Evolutionary conservation across 116 monocot genomes (phyloP).

Genomic region (Posidonia oceanica): DNA sequence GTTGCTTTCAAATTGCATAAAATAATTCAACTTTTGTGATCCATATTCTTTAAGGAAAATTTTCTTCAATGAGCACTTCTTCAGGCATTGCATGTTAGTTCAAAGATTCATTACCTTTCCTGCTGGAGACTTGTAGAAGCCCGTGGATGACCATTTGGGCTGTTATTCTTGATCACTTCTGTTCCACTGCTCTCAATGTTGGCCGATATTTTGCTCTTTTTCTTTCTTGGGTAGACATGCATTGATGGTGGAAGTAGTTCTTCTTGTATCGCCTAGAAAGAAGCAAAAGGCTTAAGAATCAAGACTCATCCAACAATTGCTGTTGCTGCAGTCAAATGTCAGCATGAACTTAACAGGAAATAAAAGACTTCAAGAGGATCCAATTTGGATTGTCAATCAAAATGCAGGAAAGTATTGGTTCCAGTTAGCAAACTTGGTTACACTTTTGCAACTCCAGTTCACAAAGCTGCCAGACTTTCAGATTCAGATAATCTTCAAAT

Average conservation of each 20-base stretch:
- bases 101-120: not conserved
- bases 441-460: too few species aligned
- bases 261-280: conserved; percentile 65
- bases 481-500: not conserved
- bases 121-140: conserved; percentile 4
- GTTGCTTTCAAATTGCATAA: too few species aligned
- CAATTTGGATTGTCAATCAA: not conserved
- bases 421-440: too few species aligned
- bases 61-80: not conserved
- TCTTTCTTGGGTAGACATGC: conserved; percentile 62
- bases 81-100: not conserved
- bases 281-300: too few species aligned
- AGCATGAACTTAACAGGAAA: too few species aligned
- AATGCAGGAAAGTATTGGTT: not conserved
- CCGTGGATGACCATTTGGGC: not conserved
- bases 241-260: conserved; percentile 69
- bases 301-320: too few species aligned
- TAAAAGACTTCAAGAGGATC: too few species aligned
- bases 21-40: too few species aligned
- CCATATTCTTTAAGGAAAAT: not conserved
- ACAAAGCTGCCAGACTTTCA: not conserved
- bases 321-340: too few species aligned
- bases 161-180: not conserved
- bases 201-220: conserved; percentile 13
- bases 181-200: not conserved